Evolutionary conservation across 768 basidiomycete species (phyloP).

Genomic region (Phanerochaete sordida): DNA sequence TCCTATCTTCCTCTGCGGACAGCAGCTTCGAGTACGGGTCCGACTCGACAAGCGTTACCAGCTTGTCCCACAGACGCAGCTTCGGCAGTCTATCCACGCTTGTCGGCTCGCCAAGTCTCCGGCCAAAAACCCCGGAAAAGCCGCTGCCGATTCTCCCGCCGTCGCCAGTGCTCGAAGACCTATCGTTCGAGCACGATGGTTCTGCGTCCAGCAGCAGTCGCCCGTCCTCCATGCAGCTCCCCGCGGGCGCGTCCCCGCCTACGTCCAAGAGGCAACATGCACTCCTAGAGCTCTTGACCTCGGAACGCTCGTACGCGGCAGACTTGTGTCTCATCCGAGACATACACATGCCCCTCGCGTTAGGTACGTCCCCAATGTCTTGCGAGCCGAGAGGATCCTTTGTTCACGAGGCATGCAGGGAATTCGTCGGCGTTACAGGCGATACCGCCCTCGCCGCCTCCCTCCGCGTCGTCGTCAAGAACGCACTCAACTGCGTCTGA

Average conservation of each 20-base stretch:
- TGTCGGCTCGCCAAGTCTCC: conserved; percentile 14
- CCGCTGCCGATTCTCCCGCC: conserved; percentile 29
- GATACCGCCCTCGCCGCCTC: conserved; percentile 32
- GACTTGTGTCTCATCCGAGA: conserved; percentile 77
- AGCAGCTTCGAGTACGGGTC: conserved; percentile 1
- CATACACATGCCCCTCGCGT: conserved; percentile 74
- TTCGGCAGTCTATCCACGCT: conserved; percentile 24
- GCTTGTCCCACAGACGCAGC: conserved; percentile 24
- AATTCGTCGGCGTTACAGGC: conserved; percentile 38
- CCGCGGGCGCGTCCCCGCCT: conserved; percentile 3
- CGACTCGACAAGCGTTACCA: conserved; percentile 26
- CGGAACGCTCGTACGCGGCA: conserved; percentile 80
- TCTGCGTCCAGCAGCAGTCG: conserved; percentile 5
- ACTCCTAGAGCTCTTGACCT: conserved; percentile 70
- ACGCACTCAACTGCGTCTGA: conserved; percentile 51
- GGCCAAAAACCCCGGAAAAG: conserved; percentile 28
- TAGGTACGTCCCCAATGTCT: conserved; percentile 45
- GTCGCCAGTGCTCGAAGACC: conserved; percentile 15
- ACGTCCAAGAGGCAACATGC: conserved; percentile 76
- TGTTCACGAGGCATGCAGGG: conserved; percentile 25
- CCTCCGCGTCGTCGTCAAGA: conserved; percentile 49
- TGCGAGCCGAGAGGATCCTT: conserved; percentile 10
- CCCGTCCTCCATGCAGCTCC: conserved; percentile 10
- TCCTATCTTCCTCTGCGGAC: conserved; percentile 5
- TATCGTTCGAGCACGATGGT: conserved; percentile 12